Evolutionary conservation across 2,329 filamentous ascomycete species (phyloP), one percentile per base, ranked within the genome.

Genomic region (Fusarium musae): DNA sequence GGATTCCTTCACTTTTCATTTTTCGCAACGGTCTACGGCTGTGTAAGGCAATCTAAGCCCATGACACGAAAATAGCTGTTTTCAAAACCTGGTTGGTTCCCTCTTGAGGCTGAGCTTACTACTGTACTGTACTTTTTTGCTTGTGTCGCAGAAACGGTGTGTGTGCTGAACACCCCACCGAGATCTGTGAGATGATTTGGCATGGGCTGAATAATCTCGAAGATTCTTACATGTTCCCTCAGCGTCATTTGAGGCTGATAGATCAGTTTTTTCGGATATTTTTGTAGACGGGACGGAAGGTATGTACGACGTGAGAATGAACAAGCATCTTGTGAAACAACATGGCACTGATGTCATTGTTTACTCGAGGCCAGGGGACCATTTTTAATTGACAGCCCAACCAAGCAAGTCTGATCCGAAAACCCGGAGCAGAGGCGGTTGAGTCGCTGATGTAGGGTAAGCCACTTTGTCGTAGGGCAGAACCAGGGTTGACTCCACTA

Each of bases 291-390:
- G 37, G 46, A 62, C 44, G 46, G 44, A 42, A n/a, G 40, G 40
- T 7, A 46, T 46, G 44, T 39, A 9, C 44, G 28, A 50, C 61
- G 26, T 7, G 26, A 40, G 28, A 59, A 70, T 44, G 40, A 23
- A 36, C 46, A 63, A 28, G 47, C 50, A 63, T 61, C 44, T 47
- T 21, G 23, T 47, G 66, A 50, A 61, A 73, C 52, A 47, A n/a
- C 36, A 34, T 6, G n/a, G 34, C 37, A 42, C 70, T 73, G 71
- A 73, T 73, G 71, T 73, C 71, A 73, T 73, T 42, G 40, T 36
- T 37, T 39, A 32, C 21, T 42, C 15, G 30, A 32, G 30, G 30
- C 32, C 66, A 74, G 47, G 62, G 70, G 44, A 37, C n/a, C 49
- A 36, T 36, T 52, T 23, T 36, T 21, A 52, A 8, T 11, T 6